These are phyloP conservation scores for Chrysosporium keratinophilum DNA, from an alignment of 2,329 filamentous ascomycete genomes.

Conservation along the genomic window DNA sequence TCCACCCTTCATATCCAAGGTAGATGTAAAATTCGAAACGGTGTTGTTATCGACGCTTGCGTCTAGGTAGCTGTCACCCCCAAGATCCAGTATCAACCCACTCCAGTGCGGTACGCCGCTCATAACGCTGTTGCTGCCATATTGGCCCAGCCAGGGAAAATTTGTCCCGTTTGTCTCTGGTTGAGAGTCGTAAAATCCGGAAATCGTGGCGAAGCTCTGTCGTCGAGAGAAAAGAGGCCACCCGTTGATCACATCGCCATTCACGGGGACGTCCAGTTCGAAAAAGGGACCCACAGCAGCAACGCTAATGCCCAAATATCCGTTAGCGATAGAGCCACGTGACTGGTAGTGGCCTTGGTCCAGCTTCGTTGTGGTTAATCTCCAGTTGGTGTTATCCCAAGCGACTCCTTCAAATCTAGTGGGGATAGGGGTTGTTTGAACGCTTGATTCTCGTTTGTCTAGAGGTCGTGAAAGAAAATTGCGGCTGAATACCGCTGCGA, in stretches of 20 bases:
- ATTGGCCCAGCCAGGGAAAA: conserved; percentile 58
- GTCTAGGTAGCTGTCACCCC: conserved; percentile 46
- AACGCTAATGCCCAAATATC: conserved; percentile 55
- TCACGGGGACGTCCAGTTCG: conserved; percentile 44
- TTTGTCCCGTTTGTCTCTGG: conserved; percentile 50
- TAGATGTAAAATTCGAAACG: conserved; percentile 52
- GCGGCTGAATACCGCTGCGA: conserved; percentile 8
- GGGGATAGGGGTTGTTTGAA: conserved; percentile 28
- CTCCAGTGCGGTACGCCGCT: conserved; percentile 61
- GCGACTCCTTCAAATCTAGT: conserved; percentile 45
- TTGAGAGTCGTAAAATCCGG: conserved; percentile 56
- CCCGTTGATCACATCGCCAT: conserved; percentile 48
- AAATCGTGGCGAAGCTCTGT: conserved; percentile 57
- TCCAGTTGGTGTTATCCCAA: conserved; percentile 52
- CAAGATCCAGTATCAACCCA: conserved; percentile 48
- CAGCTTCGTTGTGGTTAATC: conserved; percentile 43
- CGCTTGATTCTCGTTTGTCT: conserved; percentile 2
- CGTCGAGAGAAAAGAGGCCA: conserved; percentile 57
- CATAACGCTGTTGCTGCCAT: conserved; percentile 61
- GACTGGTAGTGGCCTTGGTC: conserved; percentile 52
- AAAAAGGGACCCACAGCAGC: conserved; percentile 56
- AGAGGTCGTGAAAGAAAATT: conserved; percentile 6
- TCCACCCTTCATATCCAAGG: conserved; percentile 53
- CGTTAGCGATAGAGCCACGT: conserved; percentile 51
- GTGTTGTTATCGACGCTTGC: conserved; percentile 49